Conservation (phyloP, 2,329 filamentous ascomycete genomes). For the Cylindrodendrum hubeiense region DNA sequence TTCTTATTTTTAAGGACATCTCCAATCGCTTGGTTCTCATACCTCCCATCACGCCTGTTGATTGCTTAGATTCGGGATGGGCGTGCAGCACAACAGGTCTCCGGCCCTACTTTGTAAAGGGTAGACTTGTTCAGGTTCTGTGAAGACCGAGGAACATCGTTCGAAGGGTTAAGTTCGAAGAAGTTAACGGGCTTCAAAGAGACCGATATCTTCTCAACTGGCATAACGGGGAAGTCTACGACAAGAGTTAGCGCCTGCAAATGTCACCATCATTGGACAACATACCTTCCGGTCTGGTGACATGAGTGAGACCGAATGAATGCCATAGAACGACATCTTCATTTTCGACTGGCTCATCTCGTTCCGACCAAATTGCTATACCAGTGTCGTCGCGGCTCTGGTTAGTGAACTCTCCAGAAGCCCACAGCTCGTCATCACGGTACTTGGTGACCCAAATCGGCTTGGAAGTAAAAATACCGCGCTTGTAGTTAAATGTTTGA, state of each 20-base stretch:
- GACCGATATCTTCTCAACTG: slow-evolving; percentile 65
- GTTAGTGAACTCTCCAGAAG: slow-evolving; percentile 63
- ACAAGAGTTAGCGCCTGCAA: background rate
- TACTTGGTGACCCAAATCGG: slow-evolving; percentile 62
- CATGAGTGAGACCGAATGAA: slow-evolving; percentile 88
- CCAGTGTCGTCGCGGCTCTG: slow-evolving; percentile 59
- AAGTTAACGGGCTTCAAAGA: slow-evolving; percentile 63
- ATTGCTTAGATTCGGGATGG: background rate
- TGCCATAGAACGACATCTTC: slow-evolving; percentile 90
- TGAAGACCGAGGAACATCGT: slow-evolving; percentile 49
- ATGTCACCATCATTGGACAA: too few species aligned
- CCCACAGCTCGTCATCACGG: slow-evolving; percentile 62
- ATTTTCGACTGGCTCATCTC: slow-evolving; percentile 71
- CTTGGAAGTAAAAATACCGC: slow-evolving; percentile 25
- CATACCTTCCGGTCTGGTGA: slow-evolving; percentile 53
- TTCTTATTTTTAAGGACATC: too few species aligned
- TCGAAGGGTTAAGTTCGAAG: slow-evolving; percentile 61
- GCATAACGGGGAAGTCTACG: slow-evolving; percentile 77
- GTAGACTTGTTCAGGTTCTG: slow-evolving; percentile 20
- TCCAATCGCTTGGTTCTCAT: too few species aligned
- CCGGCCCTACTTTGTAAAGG: slow-evolving; percentile 5
- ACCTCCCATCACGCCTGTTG: background rate
- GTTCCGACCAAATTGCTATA: slow-evolving; percentile 8
- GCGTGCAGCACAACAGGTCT: slow-evolving; percentile 10
- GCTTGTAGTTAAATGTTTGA: slow-evolving; percentile 28